Evolutionary conservation across 768 basidiomycete species (phyloP).

Genomic region (Lactarius indigo): DNA sequence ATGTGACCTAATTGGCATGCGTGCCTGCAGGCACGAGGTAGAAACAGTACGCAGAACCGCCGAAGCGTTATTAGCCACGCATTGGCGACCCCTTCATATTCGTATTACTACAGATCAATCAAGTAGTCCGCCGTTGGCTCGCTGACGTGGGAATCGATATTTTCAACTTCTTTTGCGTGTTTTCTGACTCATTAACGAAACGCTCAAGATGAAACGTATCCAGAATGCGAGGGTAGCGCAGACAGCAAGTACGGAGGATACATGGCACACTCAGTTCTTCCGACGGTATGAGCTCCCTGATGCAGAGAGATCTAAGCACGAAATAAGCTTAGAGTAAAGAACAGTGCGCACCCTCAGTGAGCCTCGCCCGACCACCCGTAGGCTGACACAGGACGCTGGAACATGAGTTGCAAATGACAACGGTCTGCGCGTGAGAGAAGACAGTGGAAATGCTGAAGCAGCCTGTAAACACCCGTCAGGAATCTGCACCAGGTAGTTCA

Average conservation of each 20-base stretch:
- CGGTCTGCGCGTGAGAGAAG: slow-evolving; percentile 99
- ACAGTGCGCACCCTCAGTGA: slow-evolving; percentile 84
- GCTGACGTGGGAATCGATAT: neutral
- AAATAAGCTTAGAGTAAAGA: slow-evolving; percentile 4
- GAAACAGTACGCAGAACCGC: neutral
- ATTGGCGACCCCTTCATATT: neutral
- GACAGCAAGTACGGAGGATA: slow-evolving; percentile 28
- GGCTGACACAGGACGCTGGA: slow-evolving; percentile 95
- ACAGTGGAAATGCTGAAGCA: slow-evolving; percentile 96
- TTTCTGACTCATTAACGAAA: slow-evolving; percentile 2
- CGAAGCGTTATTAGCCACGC: neutral
- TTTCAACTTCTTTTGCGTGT: neutral
- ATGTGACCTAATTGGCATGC: slow-evolving; percentile 9
- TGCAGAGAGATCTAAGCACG: slow-evolving; percentile 21
- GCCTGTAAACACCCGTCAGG: slow-evolving; percentile 43
- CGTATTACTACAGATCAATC: neutral
- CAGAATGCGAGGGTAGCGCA: slow-evolving; percentile 23
- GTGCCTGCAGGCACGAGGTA: neutral
- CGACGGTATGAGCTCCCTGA: slow-evolving; percentile 96
- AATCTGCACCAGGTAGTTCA: neutral
- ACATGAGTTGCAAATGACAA: slow-evolving; percentile 91
- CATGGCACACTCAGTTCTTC: slow-evolving; percentile 64
- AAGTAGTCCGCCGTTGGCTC: neutral
- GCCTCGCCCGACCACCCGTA: slow-evolving; percentile 94
- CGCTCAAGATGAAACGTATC: slow-evolving; percentile 64